Evolutionary conservation across 2,329 filamentous ascomycete species (phyloP).

Genomic region (Alternaria triticina): DNA sequence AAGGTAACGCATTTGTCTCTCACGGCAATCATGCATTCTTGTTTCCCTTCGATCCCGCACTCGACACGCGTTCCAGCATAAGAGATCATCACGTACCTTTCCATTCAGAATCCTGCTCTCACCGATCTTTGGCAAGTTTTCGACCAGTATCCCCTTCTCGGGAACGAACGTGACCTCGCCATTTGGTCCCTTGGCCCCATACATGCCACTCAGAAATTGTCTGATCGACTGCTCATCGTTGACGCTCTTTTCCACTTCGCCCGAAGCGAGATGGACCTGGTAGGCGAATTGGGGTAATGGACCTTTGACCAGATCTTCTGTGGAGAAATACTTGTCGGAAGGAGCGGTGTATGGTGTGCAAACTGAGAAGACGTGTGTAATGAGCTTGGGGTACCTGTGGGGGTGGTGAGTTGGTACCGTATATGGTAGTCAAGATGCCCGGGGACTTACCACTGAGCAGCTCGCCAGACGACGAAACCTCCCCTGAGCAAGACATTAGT

Average conservation of each 20-base stretch:
- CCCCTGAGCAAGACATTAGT: constrained; percentile 60
- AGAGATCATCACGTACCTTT: constrained; percentile 55
- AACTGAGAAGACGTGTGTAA: constrained; percentile 77
- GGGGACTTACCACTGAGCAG: constrained; percentile 65
- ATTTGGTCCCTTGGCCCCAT: constrained; percentile 67
- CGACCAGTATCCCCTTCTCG: constrained; percentile 67
- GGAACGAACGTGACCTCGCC: constrained; percentile 66
- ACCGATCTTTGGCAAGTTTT: constrained; percentile 64
- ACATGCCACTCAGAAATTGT: constrained; percentile 74
- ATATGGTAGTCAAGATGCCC: not conserved
- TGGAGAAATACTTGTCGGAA: constrained; percentile 57
- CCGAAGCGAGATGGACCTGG: constrained; percentile 78
- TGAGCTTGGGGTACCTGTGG: constrained; percentile 62
- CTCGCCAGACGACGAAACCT: constrained; percentile 76
- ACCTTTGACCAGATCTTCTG: constrained; percentile 65
- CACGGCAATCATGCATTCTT: not conserved
- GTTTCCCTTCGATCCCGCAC: not conserved
- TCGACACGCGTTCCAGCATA: constrained; percentile 9
- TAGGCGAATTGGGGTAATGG: constrained; percentile 76
- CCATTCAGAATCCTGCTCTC: constrained; percentile 66
- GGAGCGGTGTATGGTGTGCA: constrained; percentile 75
- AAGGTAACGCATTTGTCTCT: not conserved
- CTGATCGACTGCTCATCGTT: constrained; percentile 67
- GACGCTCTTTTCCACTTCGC: constrained; percentile 57
- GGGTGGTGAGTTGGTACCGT: not conserved